Conservation (phyloP, 169 alveolate species). For the Eimeria acervulina region DNA sequence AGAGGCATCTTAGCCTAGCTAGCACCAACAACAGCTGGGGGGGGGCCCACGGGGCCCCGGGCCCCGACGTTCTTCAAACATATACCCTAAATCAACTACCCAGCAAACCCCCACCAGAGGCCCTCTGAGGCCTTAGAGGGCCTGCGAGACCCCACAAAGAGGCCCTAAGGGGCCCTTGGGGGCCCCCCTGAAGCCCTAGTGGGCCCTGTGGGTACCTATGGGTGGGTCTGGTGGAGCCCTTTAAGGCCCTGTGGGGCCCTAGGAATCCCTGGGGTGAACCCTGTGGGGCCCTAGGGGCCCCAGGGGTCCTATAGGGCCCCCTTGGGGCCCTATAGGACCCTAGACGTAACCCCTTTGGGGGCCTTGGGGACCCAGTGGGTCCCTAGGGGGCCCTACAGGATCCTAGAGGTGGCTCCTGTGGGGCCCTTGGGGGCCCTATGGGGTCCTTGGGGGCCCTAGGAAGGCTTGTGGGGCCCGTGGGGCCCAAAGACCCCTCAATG, state of each 20-base stretch:
- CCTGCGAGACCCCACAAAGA: neutral
- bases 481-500: neutral
- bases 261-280: neutral
- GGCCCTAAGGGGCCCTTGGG: too few species aligned
- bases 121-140: neutral
- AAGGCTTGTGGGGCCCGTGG: neutral
- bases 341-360: neutral
- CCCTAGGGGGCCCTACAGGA: neutral
- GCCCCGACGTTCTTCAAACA: too few species aligned
- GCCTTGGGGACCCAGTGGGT: neutral
- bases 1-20: too few species aligned
- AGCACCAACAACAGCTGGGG: too few species aligned
- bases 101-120: too few species aligned
- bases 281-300: neutral
- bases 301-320: neutral
- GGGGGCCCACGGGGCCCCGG: too few species aligned
- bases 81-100: too few species aligned
- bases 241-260: neutral
- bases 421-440: neutral
- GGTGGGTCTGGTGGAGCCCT: neutral
- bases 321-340: conserved; percentile 1
- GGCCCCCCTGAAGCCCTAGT: too few species aligned
- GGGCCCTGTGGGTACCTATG: neutral
- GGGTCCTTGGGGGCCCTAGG: neutral
- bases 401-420: neutral